These are phyloP conservation scores for Beta macrorhiza DNA, from an alignment of 179 eudicot genomes.

Conservation along the genomic window DNA sequence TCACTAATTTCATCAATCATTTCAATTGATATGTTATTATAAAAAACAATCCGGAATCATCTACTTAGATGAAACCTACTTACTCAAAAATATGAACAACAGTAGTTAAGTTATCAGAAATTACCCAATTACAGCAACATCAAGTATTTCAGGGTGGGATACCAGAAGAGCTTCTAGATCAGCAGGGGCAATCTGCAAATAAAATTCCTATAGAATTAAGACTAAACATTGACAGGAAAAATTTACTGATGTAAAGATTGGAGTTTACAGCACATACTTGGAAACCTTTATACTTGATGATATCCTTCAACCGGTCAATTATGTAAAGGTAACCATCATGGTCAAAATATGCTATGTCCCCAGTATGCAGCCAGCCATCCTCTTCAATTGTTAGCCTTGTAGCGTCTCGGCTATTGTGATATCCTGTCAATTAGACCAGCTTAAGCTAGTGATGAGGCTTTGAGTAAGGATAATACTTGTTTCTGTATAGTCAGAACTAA, in stretches of 20 bases:
- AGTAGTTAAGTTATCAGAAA: conserved; percentile 18
- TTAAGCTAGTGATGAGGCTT: background rate
- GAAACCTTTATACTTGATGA: conserved; percentile 95
- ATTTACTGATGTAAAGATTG: background rate
- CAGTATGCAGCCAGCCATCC: conserved; percentile 87
- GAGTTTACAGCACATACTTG: conserved; percentile 48
- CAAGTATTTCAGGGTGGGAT: conserved; percentile 76
- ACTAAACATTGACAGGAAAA: background rate
- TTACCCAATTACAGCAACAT: conserved; percentile 91
- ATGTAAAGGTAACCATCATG: conserved; percentile 71
- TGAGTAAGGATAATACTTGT: background rate
- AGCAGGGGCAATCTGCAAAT: conserved; percentile 86
- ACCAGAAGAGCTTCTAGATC: conserved; percentile 74
- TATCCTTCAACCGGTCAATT: conserved; percentile 84
- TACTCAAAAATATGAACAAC: background rate
- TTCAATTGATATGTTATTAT: too few relatives aligned
- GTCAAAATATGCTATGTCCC: conserved; percentile 79
- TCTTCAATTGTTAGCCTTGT: conserved; percentile 55
- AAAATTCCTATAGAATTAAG: background rate
- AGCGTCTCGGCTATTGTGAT: conserved; percentile 66
- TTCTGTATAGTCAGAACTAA: background rate
- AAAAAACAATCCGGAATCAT: background rate
- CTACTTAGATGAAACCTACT: background rate
- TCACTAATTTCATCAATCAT: too few relatives aligned
- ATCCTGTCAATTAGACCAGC: conserved; percentile 43